These are phyloP conservation scores for Leccinum obscurum DNA, from an alignment of 768 basidiomycete genomes.

Conservation along the genomic window DNA sequence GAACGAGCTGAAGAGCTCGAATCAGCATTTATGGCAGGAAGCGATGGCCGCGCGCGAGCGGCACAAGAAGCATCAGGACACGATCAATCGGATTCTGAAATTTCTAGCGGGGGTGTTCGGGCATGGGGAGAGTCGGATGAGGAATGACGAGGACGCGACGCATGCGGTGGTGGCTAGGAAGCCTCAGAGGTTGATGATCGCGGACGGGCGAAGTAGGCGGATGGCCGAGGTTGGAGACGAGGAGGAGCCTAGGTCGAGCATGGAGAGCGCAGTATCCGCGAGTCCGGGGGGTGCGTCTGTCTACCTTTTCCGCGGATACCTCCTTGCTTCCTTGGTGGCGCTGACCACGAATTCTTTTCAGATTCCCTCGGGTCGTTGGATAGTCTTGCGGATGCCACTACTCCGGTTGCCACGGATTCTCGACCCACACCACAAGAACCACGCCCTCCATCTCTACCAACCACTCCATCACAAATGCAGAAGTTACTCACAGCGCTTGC, in stretches of 20 bases:
- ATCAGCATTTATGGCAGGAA: conserved; percentile 93
- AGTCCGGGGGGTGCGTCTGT: conserved; percentile 13
- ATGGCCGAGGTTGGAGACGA: conserved; percentile 41
- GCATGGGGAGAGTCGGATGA: conserved; percentile 42
- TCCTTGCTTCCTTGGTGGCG: not conserved
- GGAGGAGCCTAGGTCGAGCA: conserved; percentile 37
- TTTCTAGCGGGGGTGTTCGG: conserved; percentile 95
- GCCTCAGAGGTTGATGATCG: conserved; percentile 67
- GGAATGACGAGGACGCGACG: conserved; percentile 34
- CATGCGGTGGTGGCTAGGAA: conserved; percentile 51
- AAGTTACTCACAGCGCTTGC: conserved; percentile 50
- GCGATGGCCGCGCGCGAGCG: conserved; percentile 73
- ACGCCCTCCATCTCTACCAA: conserved; percentile 40
- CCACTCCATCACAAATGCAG: conserved; percentile 56
- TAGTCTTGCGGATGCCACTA: conserved; percentile 26
- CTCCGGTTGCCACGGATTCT: conserved; percentile 14
- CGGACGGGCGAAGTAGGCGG: conserved; percentile 42
- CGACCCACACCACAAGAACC: conserved; percentile 16
- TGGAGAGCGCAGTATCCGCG: conserved; percentile 28
- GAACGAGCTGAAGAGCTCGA: conserved; percentile 83
- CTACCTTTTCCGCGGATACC: not conserved
- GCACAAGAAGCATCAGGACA: conserved; percentile 93
- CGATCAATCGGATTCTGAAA: conserved; percentile 91
- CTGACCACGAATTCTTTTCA: conserved; percentile 17
- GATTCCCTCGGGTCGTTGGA: conserved; percentile 46